A percentile compares a stretch with the other conserved stretches of the same genome.
Conservation (phyloP, 371 early-diverging fungal species). For the Phascolomyces articulosus region DNA sequence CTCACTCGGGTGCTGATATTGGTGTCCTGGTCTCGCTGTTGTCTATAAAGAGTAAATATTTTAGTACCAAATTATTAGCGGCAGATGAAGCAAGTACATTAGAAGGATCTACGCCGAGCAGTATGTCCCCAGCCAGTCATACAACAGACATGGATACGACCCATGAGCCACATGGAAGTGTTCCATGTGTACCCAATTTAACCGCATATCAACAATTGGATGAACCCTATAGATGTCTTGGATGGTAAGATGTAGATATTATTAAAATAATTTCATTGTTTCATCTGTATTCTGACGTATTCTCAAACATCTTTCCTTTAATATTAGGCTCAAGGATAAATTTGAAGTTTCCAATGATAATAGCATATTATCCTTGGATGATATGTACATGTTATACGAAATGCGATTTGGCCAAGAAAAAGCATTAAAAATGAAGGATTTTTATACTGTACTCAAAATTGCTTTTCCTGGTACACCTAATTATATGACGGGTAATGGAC, state of each 20-base stretch:
- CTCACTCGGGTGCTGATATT: constrained; percentile 50
- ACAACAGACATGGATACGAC: not conserved
- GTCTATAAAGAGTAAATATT: constrained; percentile 41
- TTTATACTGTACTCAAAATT: constrained; percentile 46
- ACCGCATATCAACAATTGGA: constrained; percentile 41
- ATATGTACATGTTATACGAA: constrained; percentile 48
- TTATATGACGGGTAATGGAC: constrained; percentile 14
- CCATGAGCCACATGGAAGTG: constrained; percentile 17
- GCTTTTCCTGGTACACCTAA: constrained; percentile 33
- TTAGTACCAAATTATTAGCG: constrained; percentile 28
- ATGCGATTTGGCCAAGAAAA: constrained; percentile 51
- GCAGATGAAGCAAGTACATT: constrained; percentile 19
- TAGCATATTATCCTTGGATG: constrained; percentile 44
- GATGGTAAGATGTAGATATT: constrained; percentile 33
- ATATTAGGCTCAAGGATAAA: constrained; percentile 46
- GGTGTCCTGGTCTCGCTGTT: constrained; percentile 51
- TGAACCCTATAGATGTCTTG: constrained; percentile 53
- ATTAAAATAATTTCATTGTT: not conserved
- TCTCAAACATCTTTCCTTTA: not conserved
- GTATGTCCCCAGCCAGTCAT: constrained; percentile 10
- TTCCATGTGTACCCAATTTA: constrained; percentile 39
- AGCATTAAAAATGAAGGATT: constrained; percentile 46
- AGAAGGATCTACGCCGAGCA: no score
- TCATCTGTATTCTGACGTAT: not conserved
- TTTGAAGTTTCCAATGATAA: constrained; percentile 43